Evolutionary conservation across 2,329 filamentous ascomycete species (phyloP).

Genomic region (Rhinocladiella mackenziei): DNA sequence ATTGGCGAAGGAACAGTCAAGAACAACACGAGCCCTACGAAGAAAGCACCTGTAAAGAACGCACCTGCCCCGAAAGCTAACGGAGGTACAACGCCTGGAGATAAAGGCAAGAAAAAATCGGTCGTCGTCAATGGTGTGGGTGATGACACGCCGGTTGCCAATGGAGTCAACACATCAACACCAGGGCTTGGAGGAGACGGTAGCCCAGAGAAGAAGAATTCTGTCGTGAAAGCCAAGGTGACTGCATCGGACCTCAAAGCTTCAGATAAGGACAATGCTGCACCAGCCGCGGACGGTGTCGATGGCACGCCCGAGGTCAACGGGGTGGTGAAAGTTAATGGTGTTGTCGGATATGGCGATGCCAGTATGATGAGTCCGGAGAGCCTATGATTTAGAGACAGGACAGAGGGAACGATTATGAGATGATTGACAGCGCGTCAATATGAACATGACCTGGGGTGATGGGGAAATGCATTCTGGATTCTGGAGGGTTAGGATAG

Average conservation of each 20-base stretch:
- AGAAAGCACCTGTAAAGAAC: constrained; percentile 35
- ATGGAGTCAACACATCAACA: constrained; percentile 20
- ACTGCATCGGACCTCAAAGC: constrained; percentile 30
- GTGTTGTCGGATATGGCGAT: constrained; percentile 51
- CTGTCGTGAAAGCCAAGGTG: constrained; percentile 23
- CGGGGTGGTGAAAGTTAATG: constrained; percentile 32
- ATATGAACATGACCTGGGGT: too few species aligned
- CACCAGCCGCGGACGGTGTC: constrained; percentile 31
- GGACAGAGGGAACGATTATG: not conserved
- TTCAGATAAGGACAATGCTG: constrained; percentile 42
- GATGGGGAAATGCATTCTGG: too few species aligned
- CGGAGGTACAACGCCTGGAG: constrained; percentile 17
- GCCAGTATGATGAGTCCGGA: constrained; percentile 82
- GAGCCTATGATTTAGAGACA: constrained; percentile 52
- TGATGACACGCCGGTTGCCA: constrained; percentile 20
- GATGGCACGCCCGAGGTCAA: constrained; percentile 25
- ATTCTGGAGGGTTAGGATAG: too few species aligned
- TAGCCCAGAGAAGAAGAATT: constrained; percentile 25
- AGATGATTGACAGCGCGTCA: not conserved
- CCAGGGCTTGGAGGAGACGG: constrained; percentile 23
- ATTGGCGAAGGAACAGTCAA: constrained; percentile 37
- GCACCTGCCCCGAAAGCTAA: constrained; percentile 11
- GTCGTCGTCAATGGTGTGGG: constrained; percentile 15
- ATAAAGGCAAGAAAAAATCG: constrained; percentile 27
- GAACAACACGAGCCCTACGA: constrained; percentile 39